Evolutionary conservation across 2,329 filamentous ascomycete genomes (phyloP).

Genomic region (Neofusicoccum ribis): DNA sequence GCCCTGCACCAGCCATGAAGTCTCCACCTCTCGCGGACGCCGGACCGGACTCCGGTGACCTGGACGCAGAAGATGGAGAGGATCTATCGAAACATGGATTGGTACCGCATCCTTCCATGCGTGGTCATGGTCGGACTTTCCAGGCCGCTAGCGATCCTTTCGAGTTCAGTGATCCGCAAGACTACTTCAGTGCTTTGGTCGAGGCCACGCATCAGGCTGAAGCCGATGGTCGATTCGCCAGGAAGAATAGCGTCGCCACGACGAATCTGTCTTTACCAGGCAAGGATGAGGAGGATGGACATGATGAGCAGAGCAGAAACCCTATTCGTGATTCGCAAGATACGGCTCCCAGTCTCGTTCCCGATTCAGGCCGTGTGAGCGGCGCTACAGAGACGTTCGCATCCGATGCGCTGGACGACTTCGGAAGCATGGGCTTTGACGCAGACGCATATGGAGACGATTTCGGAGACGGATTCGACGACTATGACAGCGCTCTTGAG

Average conservation of each 20-base stretch:
- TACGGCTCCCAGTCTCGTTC: slow-evolving; percentile 45
- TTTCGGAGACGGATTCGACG: slow-evolving; percentile 51
- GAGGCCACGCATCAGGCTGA: slow-evolving; percentile 77
- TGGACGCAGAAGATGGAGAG: neutral
- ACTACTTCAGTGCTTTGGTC: slow-evolving; percentile 81
- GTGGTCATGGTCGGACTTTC: slow-evolving; percentile 31
- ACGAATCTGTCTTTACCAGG: slow-evolving; percentile 28
- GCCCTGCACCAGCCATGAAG: slow-evolving; percentile 25
- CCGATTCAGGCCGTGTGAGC: slow-evolving; percentile 53
- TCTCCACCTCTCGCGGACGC: neutral
- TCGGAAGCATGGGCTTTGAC: slow-evolving; percentile 52
- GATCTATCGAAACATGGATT: neutral
- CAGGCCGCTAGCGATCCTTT: slow-evolving; percentile 31
- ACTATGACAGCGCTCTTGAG: slow-evolving; percentile 47
- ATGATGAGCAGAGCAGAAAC: slow-evolving; percentile 30
- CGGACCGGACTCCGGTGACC: neutral
- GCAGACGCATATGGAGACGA: slow-evolving; percentile 53
- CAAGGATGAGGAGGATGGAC: slow-evolving; percentile 27
- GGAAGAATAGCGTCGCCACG: slow-evolving; percentile 53
- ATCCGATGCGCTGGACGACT: slow-evolving; percentile 17
- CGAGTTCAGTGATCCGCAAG: slow-evolving; percentile 57
- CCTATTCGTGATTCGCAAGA: slow-evolving; percentile 26
- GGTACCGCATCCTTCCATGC: slow-evolving; percentile 16
- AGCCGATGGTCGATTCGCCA: slow-evolving; percentile 71
- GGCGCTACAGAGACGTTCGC: slow-evolving; percentile 28